Percentiles rank a stretch among this genome's conserved stretches.
Conservation (phyloP, 768 basidiomycete species). For the Pulveroboletus frians region DNA sequence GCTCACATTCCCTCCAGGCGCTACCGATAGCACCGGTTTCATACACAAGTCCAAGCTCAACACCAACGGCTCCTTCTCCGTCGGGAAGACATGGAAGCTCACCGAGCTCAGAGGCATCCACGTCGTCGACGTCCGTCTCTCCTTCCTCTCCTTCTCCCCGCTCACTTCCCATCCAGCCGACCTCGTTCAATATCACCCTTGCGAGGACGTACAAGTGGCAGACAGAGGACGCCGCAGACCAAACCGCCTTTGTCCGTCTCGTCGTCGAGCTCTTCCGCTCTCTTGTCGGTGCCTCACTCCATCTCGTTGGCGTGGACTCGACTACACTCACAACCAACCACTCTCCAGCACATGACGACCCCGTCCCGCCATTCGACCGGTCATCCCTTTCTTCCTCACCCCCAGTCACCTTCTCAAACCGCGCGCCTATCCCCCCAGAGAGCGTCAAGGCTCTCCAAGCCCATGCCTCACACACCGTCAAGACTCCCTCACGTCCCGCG, state of each 20-base stretch:
- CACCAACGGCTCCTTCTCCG: slow-evolving; percentile 89
- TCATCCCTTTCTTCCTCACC: neutral
- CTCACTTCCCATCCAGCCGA: slow-evolving; percentile 40
- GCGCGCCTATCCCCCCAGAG: slow-evolving; percentile 9
- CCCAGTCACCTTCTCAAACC: slow-evolving; percentile 3
- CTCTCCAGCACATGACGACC: slow-evolving; percentile 15
- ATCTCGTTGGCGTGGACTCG: slow-evolving; percentile 55
- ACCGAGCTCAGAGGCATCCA: slow-evolving; percentile 77
- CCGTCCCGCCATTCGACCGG: neutral
- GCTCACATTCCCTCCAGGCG: slow-evolving; percentile 38
- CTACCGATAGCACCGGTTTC: slow-evolving; percentile 56
- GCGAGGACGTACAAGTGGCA: slow-evolving; percentile 90
- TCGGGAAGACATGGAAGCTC: slow-evolving; percentile 94
- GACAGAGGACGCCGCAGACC: slow-evolving; percentile 72
- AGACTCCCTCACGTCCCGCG: slow-evolving; percentile 34
- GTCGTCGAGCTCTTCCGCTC: slow-evolving; percentile 57
- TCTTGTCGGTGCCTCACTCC: slow-evolving; percentile 44
- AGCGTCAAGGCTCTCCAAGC: slow-evolving; percentile 22
- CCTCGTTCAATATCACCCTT: slow-evolving; percentile 74
- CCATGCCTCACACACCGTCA: slow-evolving; percentile 23
- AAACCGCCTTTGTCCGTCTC: slow-evolving; percentile 63
- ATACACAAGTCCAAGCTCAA: slow-evolving; percentile 98
- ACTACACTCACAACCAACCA: slow-evolving; percentile 8
- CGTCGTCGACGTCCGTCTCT: slow-evolving; percentile 58
- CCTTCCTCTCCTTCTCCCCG: slow-evolving; percentile 1